These are phyloP conservation scores for Daldinia eschscholtzii DNA, from an alignment of 2,329 filamentous ascomycete species.

Conservation along the genomic window DNA sequence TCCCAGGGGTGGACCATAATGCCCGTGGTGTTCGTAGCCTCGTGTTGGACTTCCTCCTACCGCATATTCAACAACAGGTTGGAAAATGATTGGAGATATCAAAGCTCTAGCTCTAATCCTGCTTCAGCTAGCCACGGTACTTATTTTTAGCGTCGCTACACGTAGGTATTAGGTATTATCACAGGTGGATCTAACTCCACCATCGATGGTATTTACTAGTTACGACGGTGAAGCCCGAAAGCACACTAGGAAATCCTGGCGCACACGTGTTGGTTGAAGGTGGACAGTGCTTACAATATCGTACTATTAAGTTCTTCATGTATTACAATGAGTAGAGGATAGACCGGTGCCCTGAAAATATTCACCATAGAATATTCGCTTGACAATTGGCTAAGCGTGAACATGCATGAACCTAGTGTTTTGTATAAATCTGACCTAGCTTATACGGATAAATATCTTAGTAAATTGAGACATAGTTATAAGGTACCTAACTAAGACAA, in stretches of 20 bases:
- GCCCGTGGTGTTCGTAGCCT: conserved; percentile 31
- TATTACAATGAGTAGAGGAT: not conserved
- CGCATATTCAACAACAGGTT: conserved; percentile 15
- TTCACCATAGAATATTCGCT: not conserved
- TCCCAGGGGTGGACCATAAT: conserved; percentile 45
- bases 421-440: not conserved
- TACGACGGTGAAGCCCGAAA: not conserved
- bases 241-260: not conserved
- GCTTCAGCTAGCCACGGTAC: not conserved
- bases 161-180: not conserved
- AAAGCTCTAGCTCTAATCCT: not conserved
- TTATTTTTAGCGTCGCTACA: not conserved
- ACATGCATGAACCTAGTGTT: not conserved
- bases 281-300: not conserved
- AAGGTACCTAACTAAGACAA: too few species aligned
- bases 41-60: conserved; percentile 31
- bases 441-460: not conserved
- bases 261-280: not conserved
- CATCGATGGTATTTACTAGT: not conserved
- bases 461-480: not conserved
- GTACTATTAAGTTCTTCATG: not conserved
- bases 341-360: not conserved
- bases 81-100: not conserved
- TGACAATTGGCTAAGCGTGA: not conserved
- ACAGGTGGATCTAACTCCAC: not conserved